Base-by-base conservation (phyloP, 345 rosid species). In the Acer campestre region DNA sequence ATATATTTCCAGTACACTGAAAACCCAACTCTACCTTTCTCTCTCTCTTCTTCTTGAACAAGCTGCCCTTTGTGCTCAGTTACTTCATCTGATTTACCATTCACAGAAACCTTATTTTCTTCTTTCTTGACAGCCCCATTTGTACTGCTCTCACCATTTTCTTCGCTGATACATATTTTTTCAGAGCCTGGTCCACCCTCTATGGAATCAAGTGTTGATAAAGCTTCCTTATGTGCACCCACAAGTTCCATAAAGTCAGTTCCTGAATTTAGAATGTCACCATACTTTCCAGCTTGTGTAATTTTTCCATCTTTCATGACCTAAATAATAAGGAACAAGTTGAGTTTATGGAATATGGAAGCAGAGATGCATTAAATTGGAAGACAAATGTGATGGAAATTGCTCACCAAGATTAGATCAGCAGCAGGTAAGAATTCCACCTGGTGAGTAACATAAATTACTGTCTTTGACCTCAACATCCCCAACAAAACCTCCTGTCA, bases 261-360 rank as follows among this genome's bases (percentile, higher is more conserved):
- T 71, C 93, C 93, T 0, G 84, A 86, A 48, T 75, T 81, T 3
- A 94, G 89, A 77, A 94, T 88, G 12, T 92, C 93, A 35, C 65
- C 66, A 58, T 92, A 94, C 64, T 83, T 94, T 66, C 98, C 98
- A 18, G 88, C 89, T 81, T 92, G 93, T 1, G 85, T 81, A 35
- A 94, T 90, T 81, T 78, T 85, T 64, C 98, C 98, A 77, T 89
- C 94, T 89, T 90, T 93, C 94, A 91, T 87, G 22, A 93, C 96
- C 93, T 93, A 78, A 75, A 22, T 58, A 63, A 81, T 4, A 79
- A 65, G 70, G 11, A 27, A 67, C 2, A 14, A 2, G 42, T 76
- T 65, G 58, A 65, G 58, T 18, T 67, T 40, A 48, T 10, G 31
- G 1, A 48, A 74, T 11, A 40, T 17, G 16, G 17, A 38, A 11